Base-by-base conservation (phyloP, 2,329 filamentous ascomycete species). In the Berkeleyomyces basicola region DNA sequence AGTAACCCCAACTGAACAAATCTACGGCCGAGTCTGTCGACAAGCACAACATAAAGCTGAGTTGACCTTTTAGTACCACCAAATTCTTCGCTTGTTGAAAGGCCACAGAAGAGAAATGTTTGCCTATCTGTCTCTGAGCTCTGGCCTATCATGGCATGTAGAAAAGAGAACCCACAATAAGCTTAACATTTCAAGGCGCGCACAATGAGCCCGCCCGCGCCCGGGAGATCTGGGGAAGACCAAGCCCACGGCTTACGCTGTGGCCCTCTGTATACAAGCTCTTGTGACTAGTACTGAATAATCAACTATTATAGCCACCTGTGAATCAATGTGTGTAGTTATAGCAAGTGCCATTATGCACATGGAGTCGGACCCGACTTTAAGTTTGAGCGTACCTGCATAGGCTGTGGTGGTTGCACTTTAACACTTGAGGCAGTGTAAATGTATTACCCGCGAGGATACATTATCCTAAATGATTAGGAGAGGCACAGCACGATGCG, bases 381-480 rank as follows among this genome's bases (percentile, higher is more conserved):
- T 55, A 55, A 55, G 51, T 55, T 23, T 55, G 33, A 37, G 11
- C n/a, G 51, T 55, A 55, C 51, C 51, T 55, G 51, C 51, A 55
- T 55, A 37, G 51, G 39, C 51, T 36, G 36, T 39, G 33, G 33
- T 36, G 11, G 51, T 55, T 37, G 51, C 11, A 55, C 51, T 39
- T 39, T 31, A 39, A 23, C 14, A 16, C 31, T n/a, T 7, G 46
- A 49, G 51, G 51, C 51, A 55, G 51, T 55, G 33, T 55, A 55
- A 39, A 36, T 55, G 33, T 55, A 39, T n/a, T 55, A 9, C 51
- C 6, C 31, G 11, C 51, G 51, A 36, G 39, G 51, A 16, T 23
- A 37, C 33, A 55, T 55, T 55, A 39, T 55, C 11, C 51, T 55
- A 55, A 55, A 55, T 55, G 11, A 55, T 55, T 31, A 10, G 51